Evolutionary conservation across 179 eudicot species (phyloP).

Genomic region (Patellifolia procumbens): DNA sequence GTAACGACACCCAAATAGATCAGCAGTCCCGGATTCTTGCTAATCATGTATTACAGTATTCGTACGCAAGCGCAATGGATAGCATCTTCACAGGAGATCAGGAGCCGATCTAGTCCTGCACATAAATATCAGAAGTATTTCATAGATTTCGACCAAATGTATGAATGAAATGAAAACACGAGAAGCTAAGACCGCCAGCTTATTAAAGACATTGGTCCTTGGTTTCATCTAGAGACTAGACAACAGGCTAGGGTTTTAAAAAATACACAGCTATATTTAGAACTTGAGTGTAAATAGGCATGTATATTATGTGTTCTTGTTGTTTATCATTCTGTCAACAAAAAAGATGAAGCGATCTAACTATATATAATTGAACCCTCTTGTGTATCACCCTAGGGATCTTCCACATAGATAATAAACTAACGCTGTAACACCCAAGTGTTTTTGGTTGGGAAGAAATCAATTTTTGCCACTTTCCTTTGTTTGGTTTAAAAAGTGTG

Average conservation of each 20-base stretch:
- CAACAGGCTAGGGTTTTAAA: neutral
- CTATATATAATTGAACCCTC: no score
- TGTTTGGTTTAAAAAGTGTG: neutral
- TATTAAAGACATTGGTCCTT: neutral
- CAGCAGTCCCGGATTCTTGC: neutral
- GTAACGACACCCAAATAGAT: neutral
- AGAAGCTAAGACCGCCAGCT: neutral
- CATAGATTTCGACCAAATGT: neutral
- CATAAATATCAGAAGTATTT: neutral
- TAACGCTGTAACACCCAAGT: neutral
- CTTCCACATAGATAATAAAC: neutral
- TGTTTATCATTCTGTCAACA: neutral
- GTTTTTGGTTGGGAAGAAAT: neutral
- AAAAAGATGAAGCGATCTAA: neutral
- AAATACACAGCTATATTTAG: neutral
- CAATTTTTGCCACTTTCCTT: no score
- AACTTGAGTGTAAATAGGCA: neutral
- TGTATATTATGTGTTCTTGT: neutral
- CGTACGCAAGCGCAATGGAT: neutral
- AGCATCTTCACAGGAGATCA: neutral
- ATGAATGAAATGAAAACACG: no score
- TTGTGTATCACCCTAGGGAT: no score
- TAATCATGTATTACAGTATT: neutral
- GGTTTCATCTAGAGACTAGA: neutral
- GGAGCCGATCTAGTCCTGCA: constrained; percentile 11